Base-by-base conservation (phyloP, 441 rosid species). In the Populus hybrid region DNA sequence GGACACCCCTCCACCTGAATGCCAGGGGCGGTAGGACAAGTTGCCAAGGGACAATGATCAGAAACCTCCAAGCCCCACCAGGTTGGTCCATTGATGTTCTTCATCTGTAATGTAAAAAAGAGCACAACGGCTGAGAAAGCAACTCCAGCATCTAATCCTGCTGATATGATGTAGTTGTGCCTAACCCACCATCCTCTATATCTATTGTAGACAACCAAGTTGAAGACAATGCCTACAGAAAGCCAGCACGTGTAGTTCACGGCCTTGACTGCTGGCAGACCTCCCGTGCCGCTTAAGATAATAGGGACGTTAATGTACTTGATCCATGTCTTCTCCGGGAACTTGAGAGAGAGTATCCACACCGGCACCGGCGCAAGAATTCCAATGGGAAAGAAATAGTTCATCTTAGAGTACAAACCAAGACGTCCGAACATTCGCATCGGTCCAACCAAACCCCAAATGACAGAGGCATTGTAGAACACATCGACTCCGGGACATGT, bases 391-490 rank as follows among this genome's bases (percentile, higher is more conserved):
- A 89, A 89, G 86, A 84, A 87, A 11, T 79, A 87, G 83, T 86
- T 86, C 88, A 83, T 81, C 77, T 81, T 76, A 8, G 75, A 72
- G 67, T 83, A 89, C 14, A 86, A 68, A 9, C 91, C 88, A 0
- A 84, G 86, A 21, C 74, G 67, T 10, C 88, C 88, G 26, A 86
- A 89, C 88, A 88, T 84, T 72, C 89, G 57, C 26, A 80, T 78
- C 2, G 90, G 89, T 8, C 88, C 88, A 0, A 88, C 85, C 11
- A 88, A 76, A 2, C 89, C 87, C 90, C 90, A 89, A 8, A 87
- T 89, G 80, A 87, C 73, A 66, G 90, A 89, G 7, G 90, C 87
- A 68, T 81, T 84, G 86, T 86, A 89, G 87, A 84, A 88, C 4
- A 87, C 86, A n/a, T 81, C 77, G 20, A 79, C 83, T 12, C 84